Evolutionary conservation across 2,329 filamentous ascomycete genomes (phyloP).

Genomic region (Ascochyta rabiei): DNA sequence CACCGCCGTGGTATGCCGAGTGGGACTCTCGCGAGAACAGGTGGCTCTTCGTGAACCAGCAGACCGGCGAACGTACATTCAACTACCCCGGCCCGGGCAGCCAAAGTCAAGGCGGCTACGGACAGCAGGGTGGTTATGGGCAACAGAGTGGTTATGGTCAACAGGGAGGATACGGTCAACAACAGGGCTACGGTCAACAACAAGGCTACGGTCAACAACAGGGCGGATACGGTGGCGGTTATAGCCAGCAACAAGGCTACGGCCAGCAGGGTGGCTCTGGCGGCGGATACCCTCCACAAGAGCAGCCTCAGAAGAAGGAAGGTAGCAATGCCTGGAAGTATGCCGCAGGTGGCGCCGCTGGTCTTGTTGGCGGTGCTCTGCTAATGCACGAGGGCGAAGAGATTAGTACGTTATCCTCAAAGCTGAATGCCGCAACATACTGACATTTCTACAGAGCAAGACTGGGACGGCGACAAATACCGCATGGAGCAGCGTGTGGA

Average conservation of each 20-base stretch:
- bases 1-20: constrained; percentile 32
- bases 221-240: constrained; percentile 13
- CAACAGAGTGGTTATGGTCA: constrained; percentile 17
- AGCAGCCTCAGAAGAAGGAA: constrained; percentile 25
- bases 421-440: not conserved
- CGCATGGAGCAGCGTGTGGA: constrained; percentile 21
- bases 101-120: constrained; percentile 23
- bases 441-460: constrained; percentile 22
- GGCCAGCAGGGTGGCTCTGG: constrained; percentile 24
- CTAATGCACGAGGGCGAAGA: constrained; percentile 36
- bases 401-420: constrained; percentile 22
- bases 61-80: constrained; percentile 31
- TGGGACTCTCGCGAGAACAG: constrained; percentile 31
- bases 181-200: constrained; percentile 16
- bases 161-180: constrained; percentile 20
- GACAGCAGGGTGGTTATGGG: constrained; percentile 15
- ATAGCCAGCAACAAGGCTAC: constrained; percentile 16
- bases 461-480: constrained; percentile 26
- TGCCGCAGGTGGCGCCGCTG: constrained; percentile 31
- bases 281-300: constrained; percentile 10
- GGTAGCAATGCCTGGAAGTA: constrained; percentile 38
- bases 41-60: constrained; percentile 37
- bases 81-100: constrained; percentile 24
- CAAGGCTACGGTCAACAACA: constrained; percentile 22
- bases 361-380: constrained; percentile 31